Conservation (phyloP, 495 filamentous ascomycete genomes). For the Xylaria nigripes region DNA sequence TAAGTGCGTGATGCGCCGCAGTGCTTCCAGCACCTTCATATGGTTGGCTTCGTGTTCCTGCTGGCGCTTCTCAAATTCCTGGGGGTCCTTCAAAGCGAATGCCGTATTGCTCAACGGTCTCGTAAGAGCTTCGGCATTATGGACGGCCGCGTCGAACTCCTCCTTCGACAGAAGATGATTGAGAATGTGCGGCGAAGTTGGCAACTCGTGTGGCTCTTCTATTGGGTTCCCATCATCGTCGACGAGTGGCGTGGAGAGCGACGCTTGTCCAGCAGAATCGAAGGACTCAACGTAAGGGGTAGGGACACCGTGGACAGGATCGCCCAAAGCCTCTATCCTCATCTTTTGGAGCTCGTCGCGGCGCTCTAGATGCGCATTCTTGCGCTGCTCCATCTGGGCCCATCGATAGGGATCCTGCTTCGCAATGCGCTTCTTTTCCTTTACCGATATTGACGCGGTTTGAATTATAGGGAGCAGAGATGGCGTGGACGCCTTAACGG, state of each 20-base stretch:
- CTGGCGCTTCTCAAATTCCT: conserved; percentile 30
- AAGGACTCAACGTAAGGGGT: conserved; percentile 83
- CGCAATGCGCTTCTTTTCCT: conserved; percentile 40
- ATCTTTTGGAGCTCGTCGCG: conserved; percentile 56
- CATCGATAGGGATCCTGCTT: conserved; percentile 58
- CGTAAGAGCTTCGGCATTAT: conserved; percentile 55
- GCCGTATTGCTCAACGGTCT: conserved; percentile 40
- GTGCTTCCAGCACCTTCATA: conserved; percentile 51
- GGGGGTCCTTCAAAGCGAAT: conserved; percentile 37
- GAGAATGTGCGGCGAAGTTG: conserved; percentile 43
- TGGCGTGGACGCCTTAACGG: conserved; percentile 24
- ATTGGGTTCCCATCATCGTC: conserved; percentile 31
- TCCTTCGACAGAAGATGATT: conserved; percentile 65
- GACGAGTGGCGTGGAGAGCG: conserved; percentile 24
- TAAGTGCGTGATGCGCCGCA: conserved; percentile 67
- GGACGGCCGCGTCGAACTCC: conserved; percentile 57
- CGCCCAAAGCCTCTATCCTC: conserved; percentile 53
- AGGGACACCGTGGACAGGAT: conserved; percentile 66
- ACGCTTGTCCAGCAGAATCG: conserved; percentile 46
- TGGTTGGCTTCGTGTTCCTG: conserved; percentile 38
- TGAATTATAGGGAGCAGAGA: conserved; percentile 41
- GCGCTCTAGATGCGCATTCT: conserved; percentile 67
- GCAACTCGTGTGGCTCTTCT: conserved; percentile 29
- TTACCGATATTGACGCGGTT: conserved; percentile 38
- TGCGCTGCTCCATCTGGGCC: conserved; percentile 68